phyloP scores from a whole-genome alignment of 257 asterid species.

The Solanum chmielewskii region DNA sequence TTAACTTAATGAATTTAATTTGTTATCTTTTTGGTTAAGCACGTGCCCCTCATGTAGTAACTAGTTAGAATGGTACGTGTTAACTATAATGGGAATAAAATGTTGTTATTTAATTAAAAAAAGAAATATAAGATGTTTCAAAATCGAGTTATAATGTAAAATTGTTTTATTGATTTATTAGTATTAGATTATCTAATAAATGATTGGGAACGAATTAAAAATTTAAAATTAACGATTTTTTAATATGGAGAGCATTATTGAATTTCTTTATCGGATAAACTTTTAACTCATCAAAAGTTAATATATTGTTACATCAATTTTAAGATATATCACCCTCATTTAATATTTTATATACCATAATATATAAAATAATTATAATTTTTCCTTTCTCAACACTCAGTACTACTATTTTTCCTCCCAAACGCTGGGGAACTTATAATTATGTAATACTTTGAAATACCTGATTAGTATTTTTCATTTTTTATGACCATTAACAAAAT shows the following conservation, averaged over 20 bases:
- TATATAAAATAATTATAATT: no score
- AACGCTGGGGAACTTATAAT: no score
- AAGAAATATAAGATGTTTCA: no score
- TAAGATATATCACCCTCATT: background rate
- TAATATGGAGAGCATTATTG: accelerated
- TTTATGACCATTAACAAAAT: background rate
- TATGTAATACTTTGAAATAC: background rate
- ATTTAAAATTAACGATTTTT: no score
- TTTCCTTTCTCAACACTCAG: no score
- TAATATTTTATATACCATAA: no score
- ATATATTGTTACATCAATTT: accelerated
- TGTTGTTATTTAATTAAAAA: no score
- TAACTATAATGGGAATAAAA: background rate
- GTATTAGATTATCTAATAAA: no score
- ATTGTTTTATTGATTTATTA: no score
- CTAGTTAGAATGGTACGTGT: background rate
- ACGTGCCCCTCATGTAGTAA: background rate
- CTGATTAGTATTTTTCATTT: background rate
- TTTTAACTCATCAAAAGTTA: background rate
- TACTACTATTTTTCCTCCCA: no score
- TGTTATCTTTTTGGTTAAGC: background rate
- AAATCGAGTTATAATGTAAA: no score
- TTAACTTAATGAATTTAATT: background rate
- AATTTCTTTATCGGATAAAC: accelerated
- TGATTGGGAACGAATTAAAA: accelerated